Conservation (phyloP, 2,329 filamentous ascomycete species). For the Phialocephala subalpina region DNA sequence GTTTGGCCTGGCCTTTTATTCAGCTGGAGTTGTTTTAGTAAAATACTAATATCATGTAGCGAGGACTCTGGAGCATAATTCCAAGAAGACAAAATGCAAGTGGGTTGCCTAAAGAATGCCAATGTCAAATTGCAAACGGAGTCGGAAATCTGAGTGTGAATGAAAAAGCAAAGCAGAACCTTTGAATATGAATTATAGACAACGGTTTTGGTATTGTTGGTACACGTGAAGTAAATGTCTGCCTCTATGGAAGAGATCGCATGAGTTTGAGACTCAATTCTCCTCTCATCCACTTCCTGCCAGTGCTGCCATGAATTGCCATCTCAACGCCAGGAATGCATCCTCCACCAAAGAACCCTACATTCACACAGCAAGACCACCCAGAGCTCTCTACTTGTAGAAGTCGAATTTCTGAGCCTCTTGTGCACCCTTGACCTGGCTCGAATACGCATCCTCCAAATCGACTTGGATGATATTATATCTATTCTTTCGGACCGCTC, state of each 20-base stretch:
- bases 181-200: slow-evolving; percentile 28
- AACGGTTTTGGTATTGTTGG: slow-evolving; percentile 27
- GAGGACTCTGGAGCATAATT: slow-evolving; percentile 12
- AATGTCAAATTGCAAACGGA: too few relatives aligned
- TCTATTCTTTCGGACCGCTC: slow-evolving; percentile 94
- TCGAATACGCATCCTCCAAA: slow-evolving; percentile 95
- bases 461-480: slow-evolving; percentile 99
- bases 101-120: background rate
- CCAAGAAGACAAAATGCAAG: background rate
- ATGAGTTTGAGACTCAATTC: background rate
- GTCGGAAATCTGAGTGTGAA: too few relatives aligned
- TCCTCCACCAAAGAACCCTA: background rate
- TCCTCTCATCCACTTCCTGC: slow-evolving; percentile 11
- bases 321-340: slow-evolving; percentile 19
- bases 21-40: slow-evolving; percentile 6
- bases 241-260: slow-evolving; percentile 3
- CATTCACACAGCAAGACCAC: slow-evolving; percentile 12
- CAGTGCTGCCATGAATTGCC: slow-evolving; percentile 9
- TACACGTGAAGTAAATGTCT: slow-evolving; percentile 22
- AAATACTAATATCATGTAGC: slow-evolving; percentile 26
- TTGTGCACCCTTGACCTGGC: slow-evolving; percentile 87
- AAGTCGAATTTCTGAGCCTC: slow-evolving; percentile 85
- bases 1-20: background rate
- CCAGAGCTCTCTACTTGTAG: slow-evolving; percentile 85
- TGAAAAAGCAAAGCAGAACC: slow-evolving; percentile 19